Evolutionary conservation across 495 filamentous ascomycete species (phyloP), one percentile per base, ranked within the genome.

Genomic region (Podospora tetraspora): DNA sequence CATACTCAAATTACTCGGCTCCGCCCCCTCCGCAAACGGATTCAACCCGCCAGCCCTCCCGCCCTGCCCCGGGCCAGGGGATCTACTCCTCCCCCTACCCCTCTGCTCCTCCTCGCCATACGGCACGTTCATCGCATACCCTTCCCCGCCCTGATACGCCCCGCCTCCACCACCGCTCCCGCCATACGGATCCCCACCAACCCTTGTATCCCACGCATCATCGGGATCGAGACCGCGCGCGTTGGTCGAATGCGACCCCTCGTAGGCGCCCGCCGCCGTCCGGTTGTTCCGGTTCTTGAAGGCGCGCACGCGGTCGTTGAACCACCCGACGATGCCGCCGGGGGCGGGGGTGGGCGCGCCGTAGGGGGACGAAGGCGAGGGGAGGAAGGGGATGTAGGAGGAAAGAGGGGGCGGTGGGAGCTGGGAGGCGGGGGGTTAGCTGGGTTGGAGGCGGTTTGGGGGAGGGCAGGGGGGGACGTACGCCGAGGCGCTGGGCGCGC

Each of bases 141-240:
- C 79, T 27, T 69, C 58, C 67, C 68, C 67, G 52, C 62, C 34
- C 59, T 71, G 62, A n/a, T 69, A 76, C 57, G 66, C 68, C 60
- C 57, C 70, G 34, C 59, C 32, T 21, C 58, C 66, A 3, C 71
- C 86, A 71, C 88, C 87, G 16, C 80, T 79, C 24, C 73, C 75
- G 0, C 77, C 76, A 8, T 81, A 85, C 1, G 70, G 77, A 72
- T 87, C 85, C 16, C 84, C 85, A 79, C 43, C 88, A 4, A 92
- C 89, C 37, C 87, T 74, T 61, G 88, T 70, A 79, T 91, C 89
- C 90, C 90, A 92, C 25, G 90, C 88, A 67, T 90, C 88, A 75
- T 92, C 90, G 0, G 88, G 89, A 73, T 92, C 90, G 29, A 90
- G 79, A 22, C 82, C 73, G 43, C 82, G 81, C 83, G 56, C 81